Conservation (phyloP, 805 yeast species). For the Yarrowia osloensis region DNA sequence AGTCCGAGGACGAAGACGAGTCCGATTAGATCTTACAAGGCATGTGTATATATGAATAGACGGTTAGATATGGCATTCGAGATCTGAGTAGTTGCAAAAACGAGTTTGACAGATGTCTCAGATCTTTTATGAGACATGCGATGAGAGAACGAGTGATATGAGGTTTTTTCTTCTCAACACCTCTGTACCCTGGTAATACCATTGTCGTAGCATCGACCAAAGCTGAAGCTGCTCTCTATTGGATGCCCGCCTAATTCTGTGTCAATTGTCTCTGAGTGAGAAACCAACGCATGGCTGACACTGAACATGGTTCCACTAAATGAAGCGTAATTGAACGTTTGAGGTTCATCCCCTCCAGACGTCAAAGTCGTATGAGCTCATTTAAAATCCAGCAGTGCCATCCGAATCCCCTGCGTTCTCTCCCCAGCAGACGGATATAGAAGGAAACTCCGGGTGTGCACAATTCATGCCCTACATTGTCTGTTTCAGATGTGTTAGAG, state of each 20-base stretch:
- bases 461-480: not conserved
- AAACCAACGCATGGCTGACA: not conserved
- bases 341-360: not conserved
- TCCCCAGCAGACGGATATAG: not conserved
- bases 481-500: slow-evolving; percentile 2
- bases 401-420: too few relatives aligned
- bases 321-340: not conserved
- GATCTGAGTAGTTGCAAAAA: not conserved
- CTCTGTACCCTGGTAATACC: too few relatives aligned
- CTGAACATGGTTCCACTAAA: not conserved
- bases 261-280: too few relatives aligned
- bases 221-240: too few relatives aligned
- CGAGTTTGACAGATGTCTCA: not conserved
- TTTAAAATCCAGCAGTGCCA: too few relatives aligned
- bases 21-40: not conserved
- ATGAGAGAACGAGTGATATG: too few relatives aligned
- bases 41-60: slow-evolving; percentile 26
- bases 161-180: too few relatives aligned
- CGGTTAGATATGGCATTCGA: not conserved
- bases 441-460: not conserved
- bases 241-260: too few relatives aligned
- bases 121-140: not conserved
- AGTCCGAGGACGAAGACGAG: slow-evolving; percentile 52
- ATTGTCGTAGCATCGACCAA: too few relatives aligned
- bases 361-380: not conserved